phyloP scores from a whole-genome alignment of 2,329 filamentous ascomycete genomes.

The Rhynchosporium agropyri region DNA sequence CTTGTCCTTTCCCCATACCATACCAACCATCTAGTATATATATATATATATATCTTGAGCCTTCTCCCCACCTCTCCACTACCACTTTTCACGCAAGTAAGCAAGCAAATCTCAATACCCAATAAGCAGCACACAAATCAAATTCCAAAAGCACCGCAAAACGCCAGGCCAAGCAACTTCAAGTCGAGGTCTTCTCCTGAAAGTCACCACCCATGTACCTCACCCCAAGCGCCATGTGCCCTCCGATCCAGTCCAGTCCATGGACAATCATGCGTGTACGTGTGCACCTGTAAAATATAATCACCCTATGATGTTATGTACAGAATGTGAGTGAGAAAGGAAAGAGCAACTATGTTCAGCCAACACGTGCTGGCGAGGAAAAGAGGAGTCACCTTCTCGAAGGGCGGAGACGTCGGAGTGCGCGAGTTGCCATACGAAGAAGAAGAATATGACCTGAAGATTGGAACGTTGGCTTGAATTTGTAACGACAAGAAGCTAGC shows the following conservation, averaged over 20 bases:
- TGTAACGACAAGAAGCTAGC: no score
- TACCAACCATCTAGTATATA: no score
- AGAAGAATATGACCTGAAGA: no score
- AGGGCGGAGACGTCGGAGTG: no score
- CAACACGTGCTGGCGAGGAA: background rate
- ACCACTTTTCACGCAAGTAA: background rate
- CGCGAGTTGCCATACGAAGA: no score
- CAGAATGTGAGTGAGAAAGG: background rate
- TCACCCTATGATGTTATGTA: background rate
- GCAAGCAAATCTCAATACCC: no score
- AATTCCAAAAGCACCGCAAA: background rate
- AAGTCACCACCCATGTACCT: background rate
- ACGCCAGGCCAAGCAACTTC: background rate
- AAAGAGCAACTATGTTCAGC: background rate
- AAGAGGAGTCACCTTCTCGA: no score
- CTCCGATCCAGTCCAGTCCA: background rate
- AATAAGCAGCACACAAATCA: background rate
- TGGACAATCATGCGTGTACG: constrained; percentile 3
- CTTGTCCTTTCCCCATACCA: no score
- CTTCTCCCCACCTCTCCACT: background rate
- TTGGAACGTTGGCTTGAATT: no score
- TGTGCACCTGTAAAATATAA: background rate
- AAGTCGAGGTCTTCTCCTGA: background rate
- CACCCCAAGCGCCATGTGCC: background rate
- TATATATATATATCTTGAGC: no score